A percentile compares a stretch with the other conserved stretches of the same genome.
Evolutionary conservation across 768 basidiomycete species (phyloP).

Genomic region (Chalciporus chontae): DNA sequence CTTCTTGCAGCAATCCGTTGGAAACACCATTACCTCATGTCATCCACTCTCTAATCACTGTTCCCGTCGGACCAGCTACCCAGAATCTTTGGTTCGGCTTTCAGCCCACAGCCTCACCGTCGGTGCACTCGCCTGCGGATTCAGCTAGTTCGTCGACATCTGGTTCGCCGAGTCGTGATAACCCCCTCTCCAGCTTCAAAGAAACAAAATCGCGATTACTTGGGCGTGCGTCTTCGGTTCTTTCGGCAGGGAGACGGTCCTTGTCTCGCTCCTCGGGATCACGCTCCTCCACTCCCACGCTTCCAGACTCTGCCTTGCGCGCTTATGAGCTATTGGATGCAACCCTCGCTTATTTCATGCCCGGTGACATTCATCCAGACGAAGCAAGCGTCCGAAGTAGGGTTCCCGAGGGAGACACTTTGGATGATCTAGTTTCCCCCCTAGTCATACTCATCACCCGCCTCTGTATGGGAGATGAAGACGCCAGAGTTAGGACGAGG

Average conservation of each 20-base stretch:
- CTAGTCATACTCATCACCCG: constrained; percentile 72
- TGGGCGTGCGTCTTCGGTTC: constrained; percentile 26
- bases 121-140: constrained; percentile 32
- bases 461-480: constrained; percentile 62
- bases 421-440: constrained; percentile 80
- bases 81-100: constrained; percentile 61
- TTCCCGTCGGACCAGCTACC: constrained; percentile 62
- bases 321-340: constrained; percentile 67
- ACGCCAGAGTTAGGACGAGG: constrained; percentile 51
- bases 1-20: constrained; percentile 60
- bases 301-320: constrained; percentile 53
- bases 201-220: constrained; percentile 22
- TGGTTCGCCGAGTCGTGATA: constrained; percentile 11
- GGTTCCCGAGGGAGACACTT: constrained; percentile 39
- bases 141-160: constrained; percentile 35
- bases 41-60: constrained; percentile 76
- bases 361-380: constrained; percentile 60
- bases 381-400: constrained; percentile 54
- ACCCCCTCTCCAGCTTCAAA: constrained; percentile 10
- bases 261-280: constrained; percentile 47
- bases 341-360: constrained; percentile 60
- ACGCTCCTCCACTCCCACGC: constrained; percentile 25
- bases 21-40: constrained; percentile 74
- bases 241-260: constrained; percentile 30
- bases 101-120: constrained; percentile 33